A percentile compares a stretch with the other conserved stretches of the same genome.
Evolutionary conservation across 495 filamentous ascomycete species (phyloP).

Genomic region (Penicillium crystallinum): DNA sequence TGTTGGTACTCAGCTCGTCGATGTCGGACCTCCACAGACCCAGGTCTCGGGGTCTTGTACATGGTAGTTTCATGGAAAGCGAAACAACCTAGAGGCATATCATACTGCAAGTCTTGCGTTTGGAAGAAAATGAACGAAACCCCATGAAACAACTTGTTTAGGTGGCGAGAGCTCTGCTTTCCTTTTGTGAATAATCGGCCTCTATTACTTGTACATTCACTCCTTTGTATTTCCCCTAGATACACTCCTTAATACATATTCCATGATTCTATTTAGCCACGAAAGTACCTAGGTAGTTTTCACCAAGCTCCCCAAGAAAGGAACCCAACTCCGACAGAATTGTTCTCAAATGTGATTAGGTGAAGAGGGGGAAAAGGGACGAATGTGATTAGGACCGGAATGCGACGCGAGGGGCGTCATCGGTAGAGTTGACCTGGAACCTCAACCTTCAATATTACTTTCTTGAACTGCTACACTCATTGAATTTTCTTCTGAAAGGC

Average conservation of each 20-base stretch:
- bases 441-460: background rate
- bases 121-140: background rate
- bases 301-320: no score
- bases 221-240: no score
- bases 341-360: background rate
- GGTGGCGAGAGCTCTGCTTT: no score
- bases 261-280: no score
- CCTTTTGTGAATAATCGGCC: no score
- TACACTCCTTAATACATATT: no score
- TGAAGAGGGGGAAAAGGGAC: background rate
- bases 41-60: constrained; percentile 12
- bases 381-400: background rate
- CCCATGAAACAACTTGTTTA: background rate
- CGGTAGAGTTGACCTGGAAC: background rate
- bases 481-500: no score
- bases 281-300: no score
- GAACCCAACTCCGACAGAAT: no score
- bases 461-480: background rate
- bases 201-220: no score
- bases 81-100: background rate
- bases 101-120: background rate
- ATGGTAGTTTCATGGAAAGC: background rate
- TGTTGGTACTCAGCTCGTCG: constrained; percentile 9
- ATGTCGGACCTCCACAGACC: constrained; percentile 18
- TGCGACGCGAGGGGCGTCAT: constrained; percentile 5